phyloP scores from a whole-genome alignment of 805 yeast species.

The Candida vaughaniae region DNA sequence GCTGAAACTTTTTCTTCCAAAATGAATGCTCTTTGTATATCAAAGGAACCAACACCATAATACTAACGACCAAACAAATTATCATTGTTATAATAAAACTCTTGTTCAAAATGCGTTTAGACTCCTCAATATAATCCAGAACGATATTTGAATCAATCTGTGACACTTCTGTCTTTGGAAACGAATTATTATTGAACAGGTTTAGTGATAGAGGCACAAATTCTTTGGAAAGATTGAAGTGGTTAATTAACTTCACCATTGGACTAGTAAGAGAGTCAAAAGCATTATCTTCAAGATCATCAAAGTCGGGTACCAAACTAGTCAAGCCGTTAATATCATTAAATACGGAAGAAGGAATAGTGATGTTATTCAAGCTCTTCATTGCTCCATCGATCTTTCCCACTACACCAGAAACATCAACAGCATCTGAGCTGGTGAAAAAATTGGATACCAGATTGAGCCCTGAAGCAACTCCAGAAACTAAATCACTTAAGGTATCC shows the following conservation, averaged over 20 bases:
- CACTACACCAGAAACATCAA: constrained; percentile 32
- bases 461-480: constrained; percentile 7
- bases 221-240: constrained; percentile 2
- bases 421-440: constrained; percentile 40
- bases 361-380: constrained; percentile 50
- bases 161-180: not conserved
- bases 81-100: constrained; percentile 39
- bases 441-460: constrained; percentile 30
- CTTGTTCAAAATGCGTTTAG: constrained; percentile 25
- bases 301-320: constrained; percentile 59
- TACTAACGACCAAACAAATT: constrained; percentile 28
- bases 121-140: not conserved
- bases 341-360: constrained; percentile 67
- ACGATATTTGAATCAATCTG: constrained; percentile 2
- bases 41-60: constrained; percentile 42
- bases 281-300: constrained; percentile 59
- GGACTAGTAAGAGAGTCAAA: constrained; percentile 56
- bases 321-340: constrained; percentile 51
- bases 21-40: constrained; percentile 43
- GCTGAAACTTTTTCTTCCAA: constrained; percentile 47
- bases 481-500: constrained; percentile 4
- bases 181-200: constrained; percentile 16
- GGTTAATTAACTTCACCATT: constrained; percentile 19
- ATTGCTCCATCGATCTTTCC: constrained; percentile 59
- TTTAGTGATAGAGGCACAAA: constrained; percentile 28